Evolutionary conservation across 495 filamentous ascomycete species (phyloP).

Genomic region (Aspergillus mulundensis): DNA sequence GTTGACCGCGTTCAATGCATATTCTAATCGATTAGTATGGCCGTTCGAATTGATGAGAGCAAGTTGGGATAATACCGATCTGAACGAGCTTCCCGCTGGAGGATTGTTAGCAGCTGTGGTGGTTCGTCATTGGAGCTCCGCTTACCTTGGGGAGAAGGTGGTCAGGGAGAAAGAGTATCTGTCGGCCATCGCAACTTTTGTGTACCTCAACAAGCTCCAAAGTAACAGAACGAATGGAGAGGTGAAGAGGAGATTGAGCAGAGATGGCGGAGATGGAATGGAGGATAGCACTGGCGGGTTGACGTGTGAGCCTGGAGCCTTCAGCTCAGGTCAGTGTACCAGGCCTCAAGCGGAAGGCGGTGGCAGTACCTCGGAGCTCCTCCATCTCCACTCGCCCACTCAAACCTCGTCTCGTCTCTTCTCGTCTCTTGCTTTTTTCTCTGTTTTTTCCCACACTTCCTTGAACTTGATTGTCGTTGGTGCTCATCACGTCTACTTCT

Average conservation of each 20-base stretch:
- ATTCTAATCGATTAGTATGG: conserved; percentile 58
- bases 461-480: not conserved
- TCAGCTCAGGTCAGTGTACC: conserved; percentile 22
- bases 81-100: conserved; percentile 85
- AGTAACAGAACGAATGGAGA: not conserved
- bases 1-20: conserved; percentile 98
- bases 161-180: conserved; percentile 99
- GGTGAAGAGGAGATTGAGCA: conserved; percentile 10
- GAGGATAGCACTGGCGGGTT: conserved; percentile 26
- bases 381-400: conserved; percentile 16
- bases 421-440: conserved; percentile 17
- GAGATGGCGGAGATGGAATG: conserved; percentile 15
- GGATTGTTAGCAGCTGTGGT: conserved; percentile 41
- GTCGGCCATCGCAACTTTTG: conserved; percentile 71
- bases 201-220: conserved; percentile 16
- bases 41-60: not conserved
- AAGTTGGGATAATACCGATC: conserved; percentile 45
- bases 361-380: conserved; percentile 21
- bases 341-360: conserved; percentile 18
- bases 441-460: conserved; percentile 8
- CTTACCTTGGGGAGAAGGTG: conserved; percentile 98
- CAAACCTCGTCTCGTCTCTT: conserved; percentile 12
- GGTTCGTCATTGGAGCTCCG: conserved; percentile 16
- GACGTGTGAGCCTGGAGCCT: conserved; percentile 25
- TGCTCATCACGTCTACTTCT: not conserved